These are phyloP conservation scores for Lentinus tigrinus DNA, from an alignment of 768 basidiomycete genomes.

Conservation along the genomic window DNA sequence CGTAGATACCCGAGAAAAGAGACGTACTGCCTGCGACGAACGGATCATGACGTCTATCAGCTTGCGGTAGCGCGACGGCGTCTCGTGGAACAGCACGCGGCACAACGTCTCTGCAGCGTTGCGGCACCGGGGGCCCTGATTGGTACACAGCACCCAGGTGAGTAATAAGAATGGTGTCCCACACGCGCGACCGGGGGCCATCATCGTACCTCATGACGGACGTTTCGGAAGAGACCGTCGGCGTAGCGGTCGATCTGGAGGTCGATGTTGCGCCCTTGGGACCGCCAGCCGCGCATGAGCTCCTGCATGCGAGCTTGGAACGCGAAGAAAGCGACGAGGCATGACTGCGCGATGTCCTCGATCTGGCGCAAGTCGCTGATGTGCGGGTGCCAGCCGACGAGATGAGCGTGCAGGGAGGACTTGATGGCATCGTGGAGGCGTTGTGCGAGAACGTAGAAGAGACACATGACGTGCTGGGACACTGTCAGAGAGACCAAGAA, in stretches of 20 bases:
- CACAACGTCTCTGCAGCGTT: too few species aligned
- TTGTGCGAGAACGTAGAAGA: neutral
- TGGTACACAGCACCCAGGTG: too few species aligned
- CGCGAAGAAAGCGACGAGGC: slow-evolving; percentile 4
- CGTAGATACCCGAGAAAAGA: too few species aligned
- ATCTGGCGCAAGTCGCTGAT: neutral
- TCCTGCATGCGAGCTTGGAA: slow-evolving; percentile 7
- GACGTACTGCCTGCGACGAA: too few species aligned
- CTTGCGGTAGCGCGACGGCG: too few species aligned
- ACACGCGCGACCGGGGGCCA: too few species aligned
- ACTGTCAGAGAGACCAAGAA: too few species aligned
- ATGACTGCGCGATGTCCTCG: slow-evolving; percentile 7
- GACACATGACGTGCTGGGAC: slow-evolving; percentile 7
- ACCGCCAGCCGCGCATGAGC: slow-evolving; percentile 6
- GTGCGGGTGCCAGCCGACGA: neutral
- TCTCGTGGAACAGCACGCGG: too few species aligned
- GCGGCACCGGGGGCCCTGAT: too few species aligned
- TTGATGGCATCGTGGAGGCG: neutral
- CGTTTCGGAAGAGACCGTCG: slow-evolving; percentile 11
- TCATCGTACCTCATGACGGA: neutral
- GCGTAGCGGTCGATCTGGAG: slow-evolving; percentile 10
- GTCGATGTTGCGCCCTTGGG: slow-evolving; percentile 3
- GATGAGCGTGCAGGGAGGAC: neutral
- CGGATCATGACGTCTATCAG: too few species aligned
- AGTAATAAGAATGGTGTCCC: too few species aligned